phyloP scores from a whole-genome alignment of 1,284 basidiomycete genomes.

The Malassezia pachydermatis region DNA sequence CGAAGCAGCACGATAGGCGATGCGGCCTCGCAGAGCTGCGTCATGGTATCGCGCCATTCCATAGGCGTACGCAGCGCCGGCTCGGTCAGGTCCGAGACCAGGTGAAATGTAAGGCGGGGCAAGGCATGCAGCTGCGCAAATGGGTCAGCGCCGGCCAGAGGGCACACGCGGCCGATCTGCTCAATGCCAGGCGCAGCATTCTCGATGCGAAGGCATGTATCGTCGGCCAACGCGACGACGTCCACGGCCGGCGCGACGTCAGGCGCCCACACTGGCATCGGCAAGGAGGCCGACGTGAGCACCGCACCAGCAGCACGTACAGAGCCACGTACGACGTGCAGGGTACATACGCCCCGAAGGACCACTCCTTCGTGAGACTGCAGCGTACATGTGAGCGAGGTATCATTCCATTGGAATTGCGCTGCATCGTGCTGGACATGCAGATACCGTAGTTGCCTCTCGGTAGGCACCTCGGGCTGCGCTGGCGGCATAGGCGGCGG shows the following conservation, averaged over 20 bases:
- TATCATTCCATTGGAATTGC: too few species aligned
- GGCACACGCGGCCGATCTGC: constrained; percentile 12
- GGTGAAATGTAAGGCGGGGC: neutral
- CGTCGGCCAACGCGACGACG: neutral
- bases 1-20: constrained; percentile 56
- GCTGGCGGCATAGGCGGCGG: too few species aligned
- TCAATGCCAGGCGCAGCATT: constrained; percentile 8
- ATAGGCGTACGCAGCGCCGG: constrained; percentile 1
- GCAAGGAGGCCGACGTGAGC: neutral
- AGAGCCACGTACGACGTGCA: constrained; percentile 5
- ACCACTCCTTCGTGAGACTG: constrained; percentile 6
- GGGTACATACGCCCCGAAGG: constrained; percentile 5
- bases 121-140: neutral
- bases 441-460: too few species aligned
- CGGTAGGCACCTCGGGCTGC: too few species aligned
- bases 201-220: constrained; percentile 1
- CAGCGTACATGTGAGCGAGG: too few species aligned
- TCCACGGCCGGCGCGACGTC: constrained; percentile 5
- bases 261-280: constrained; percentile 2
- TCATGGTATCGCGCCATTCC: constrained; percentile 5
- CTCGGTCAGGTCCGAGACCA: neutral
- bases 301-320: neutral
- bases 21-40: neutral
- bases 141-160: constrained; percentile 11
- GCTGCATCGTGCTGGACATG: too few species aligned